Conservation (phyloP, 805 yeast genomes). For the Ogataea methanolica region DNA sequence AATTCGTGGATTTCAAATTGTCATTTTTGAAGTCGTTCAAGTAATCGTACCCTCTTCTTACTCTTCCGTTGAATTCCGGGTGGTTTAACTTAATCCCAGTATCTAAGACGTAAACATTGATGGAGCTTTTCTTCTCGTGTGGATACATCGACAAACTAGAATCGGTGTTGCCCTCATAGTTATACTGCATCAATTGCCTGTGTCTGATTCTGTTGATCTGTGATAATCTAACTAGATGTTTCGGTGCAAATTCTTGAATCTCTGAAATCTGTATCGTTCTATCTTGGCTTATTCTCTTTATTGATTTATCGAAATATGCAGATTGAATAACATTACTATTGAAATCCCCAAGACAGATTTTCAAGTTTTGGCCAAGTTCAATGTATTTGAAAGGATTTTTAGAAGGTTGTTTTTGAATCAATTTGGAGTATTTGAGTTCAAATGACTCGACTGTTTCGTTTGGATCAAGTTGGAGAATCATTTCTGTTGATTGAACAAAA, state of each 20-base stretch:
- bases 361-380: conserved; percentile 27
- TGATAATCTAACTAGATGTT: conserved; percentile 38
- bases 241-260: conserved; percentile 39
- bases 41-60: conserved; percentile 38
- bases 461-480: no score
- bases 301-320: conserved; percentile 31
- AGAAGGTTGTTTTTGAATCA: no score
- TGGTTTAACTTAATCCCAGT: conserved; percentile 35
- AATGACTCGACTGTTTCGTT: no score
- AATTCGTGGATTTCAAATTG: conserved; percentile 16
- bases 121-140: conserved; percentile 1
- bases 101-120: conserved; percentile 35
- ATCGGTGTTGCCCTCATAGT: conserved; percentile 40
- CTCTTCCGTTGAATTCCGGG: conserved; percentile 41
- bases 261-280: conserved; percentile 32
- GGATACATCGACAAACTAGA: conserved; percentile 14
- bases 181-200: conserved; percentile 33
- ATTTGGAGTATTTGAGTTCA: no score
- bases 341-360: conserved; percentile 35
- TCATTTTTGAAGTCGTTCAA: not conserved
- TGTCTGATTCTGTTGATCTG: conserved; percentile 25
- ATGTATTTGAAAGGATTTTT: conserved; percentile 12
- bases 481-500: no score
- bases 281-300: conserved; percentile 34
- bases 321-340: conserved; percentile 25